Evolutionary conservation across 164 flowering plant genomes (phyloP), one percentile per base, ranked within the genome.

Genomic region (Macadamia integrifolia): DNA sequence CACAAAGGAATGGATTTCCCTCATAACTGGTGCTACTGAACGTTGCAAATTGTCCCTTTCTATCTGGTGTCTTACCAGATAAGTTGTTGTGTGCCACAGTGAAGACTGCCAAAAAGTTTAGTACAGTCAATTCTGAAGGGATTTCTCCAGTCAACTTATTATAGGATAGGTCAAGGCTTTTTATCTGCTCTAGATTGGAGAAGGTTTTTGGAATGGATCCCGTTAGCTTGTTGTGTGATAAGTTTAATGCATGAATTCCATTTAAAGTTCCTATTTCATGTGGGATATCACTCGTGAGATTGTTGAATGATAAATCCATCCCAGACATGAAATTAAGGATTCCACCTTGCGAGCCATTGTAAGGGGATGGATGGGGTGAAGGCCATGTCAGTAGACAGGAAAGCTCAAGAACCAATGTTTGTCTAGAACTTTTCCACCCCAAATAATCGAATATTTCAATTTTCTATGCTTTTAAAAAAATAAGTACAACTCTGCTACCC

Each of bases 91-190:
- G 44, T 17, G 71, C 53, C 52, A 77, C 77, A 23, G 43, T 49
- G 69, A 79, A 75, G 8, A 28, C 49, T 1, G 1, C 61, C 17
- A 75, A 31, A 17, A 1, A 63, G 60, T 49, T 0, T 6, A 79
- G 68, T 42, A 61, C 49, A 0, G 23, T 52, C 6, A 79, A 58
- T 9, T 72, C 50, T 6, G 66, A 18, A 67, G 79, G 79, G 31
- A 79, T 79, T 11, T 12, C 11, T 2, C 81, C 78, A 49, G 14
- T 64, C 72, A 78, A 56, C 14, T 32, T 50, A 52, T 75, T 78
- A 68, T 66, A 65, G n/a, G 79, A 78, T 64, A 75, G 70, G 57
- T 78, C 78, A 56, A 78, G 58, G 30, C 74, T 70, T 56, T 78
- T 78, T 7, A 72, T 64, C 11, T 53, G 13, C 35, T 18, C 14